These are phyloP conservation scores for Paraphoma chrysanthemicola DNA, from an alignment of 2,329 filamentous ascomycete genomes.

Conservation along the genomic window DNA sequence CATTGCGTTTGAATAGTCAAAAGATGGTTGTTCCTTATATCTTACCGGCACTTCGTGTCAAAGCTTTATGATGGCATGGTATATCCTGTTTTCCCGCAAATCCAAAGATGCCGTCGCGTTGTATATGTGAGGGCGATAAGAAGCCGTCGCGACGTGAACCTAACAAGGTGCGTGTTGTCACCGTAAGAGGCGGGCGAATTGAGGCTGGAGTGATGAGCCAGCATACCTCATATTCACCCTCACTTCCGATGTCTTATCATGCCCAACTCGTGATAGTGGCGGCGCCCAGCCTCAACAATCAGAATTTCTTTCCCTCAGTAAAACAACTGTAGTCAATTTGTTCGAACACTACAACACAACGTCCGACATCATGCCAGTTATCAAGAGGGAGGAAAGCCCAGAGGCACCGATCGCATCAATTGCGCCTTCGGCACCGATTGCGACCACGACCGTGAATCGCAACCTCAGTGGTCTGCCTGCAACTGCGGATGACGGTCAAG, in stretches of 20 bases:
- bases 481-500: background rate
- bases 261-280: no score
- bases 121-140: no score
- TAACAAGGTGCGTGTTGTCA: no score
- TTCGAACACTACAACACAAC: background rate
- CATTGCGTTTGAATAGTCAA: background rate
- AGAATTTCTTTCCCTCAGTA: background rate
- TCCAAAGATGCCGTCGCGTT: no score
- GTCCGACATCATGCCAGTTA: slow-evolving; percentile 6
- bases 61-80: no score
- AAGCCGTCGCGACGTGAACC: no score
- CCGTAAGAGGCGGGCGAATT: no score
- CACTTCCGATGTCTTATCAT: no score
- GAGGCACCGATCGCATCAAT: slow-evolving; percentile 1
- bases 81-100: no score
- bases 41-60: no score
- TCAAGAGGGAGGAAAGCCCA: slow-evolving; percentile 15
- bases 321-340: background rate
- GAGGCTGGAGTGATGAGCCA: no score
- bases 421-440: background rate
- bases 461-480: background rate
- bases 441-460: background rate
- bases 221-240: no score
- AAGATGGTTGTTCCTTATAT: background rate
- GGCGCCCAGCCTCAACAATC: background rate